phyloP scores from a whole-genome alignment of 805 yeast species.

The Martiniozyma abietophila region DNA sequence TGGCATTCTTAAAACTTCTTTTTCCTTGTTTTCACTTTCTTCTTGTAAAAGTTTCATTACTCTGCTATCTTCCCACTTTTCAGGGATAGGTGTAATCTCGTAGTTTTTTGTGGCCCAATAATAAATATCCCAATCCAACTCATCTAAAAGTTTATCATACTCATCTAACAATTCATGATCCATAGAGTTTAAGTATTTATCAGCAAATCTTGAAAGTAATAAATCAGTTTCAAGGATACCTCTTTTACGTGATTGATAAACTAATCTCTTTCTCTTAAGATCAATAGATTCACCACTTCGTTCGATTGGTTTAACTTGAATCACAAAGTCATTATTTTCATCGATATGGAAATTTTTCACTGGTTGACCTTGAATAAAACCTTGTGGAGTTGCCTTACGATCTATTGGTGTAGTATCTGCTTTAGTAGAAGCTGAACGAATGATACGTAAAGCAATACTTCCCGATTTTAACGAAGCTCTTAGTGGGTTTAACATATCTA shows the following conservation, averaged over 20 bases:
- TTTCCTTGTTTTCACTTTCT: slow-evolving; percentile 62
- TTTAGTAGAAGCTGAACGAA: slow-evolving; percentile 1
- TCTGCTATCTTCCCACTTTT: slow-evolving; percentile 65
- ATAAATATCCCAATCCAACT: slow-evolving; percentile 98
- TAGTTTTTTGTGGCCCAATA: slow-evolving; percentile 93
- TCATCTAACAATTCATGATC: slow-evolving; percentile 64
- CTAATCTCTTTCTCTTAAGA: slow-evolving; percentile 73
- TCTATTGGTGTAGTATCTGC: slow-evolving; percentile 10
- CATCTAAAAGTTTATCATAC: slow-evolving; percentile 78
- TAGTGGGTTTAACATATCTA: too few relatives aligned
- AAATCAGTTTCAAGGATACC: slow-evolving; percentile 93
- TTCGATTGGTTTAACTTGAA: slow-evolving; percentile 70
- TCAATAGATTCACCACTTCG: slow-evolving; percentile 67
- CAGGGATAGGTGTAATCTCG: slow-evolving; percentile 78
- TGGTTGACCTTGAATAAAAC: slow-evolving; percentile 15
- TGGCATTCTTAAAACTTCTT: slow-evolving; percentile 83
- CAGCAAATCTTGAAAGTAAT: slow-evolving; percentile 76
- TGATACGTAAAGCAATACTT: neutral
- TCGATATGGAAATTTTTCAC: slow-evolving; percentile 17
- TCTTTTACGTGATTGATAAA: slow-evolving; percentile 88
- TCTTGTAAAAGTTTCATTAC: slow-evolving; percentile 60
- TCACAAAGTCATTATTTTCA: slow-evolving; percentile 36
- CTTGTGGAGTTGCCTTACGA: slow-evolving; percentile 10
- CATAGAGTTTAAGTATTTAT: slow-evolving; percentile 54
- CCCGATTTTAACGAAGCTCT: neutral